These are phyloP conservation scores for Colletotrichum orbiculare DNA, from an alignment of 2,329 filamentous ascomycete species.

Conservation along the genomic window DNA sequence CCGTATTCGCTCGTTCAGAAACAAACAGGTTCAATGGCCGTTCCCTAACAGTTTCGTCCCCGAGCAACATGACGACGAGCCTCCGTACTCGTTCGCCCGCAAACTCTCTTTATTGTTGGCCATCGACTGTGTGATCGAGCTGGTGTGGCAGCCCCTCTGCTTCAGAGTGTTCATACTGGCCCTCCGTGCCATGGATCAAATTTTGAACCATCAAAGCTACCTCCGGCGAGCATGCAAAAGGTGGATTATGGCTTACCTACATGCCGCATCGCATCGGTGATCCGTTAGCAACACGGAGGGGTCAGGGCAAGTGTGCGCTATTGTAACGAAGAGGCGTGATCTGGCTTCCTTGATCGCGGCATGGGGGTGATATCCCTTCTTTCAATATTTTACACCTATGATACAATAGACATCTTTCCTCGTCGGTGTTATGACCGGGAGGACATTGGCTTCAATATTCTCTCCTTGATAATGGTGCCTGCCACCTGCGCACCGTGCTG, in stretches of 20 bases:
- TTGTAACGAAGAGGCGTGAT: neutral
- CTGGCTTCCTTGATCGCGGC: slow-evolving; percentile 2
- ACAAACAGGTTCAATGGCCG: slow-evolving; percentile 13
- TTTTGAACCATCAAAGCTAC: too few relatives aligned
- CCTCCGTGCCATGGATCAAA: too few relatives aligned
- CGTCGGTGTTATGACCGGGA: slow-evolving; percentile 27
- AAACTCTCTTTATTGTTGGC: slow-evolving; percentile 15
- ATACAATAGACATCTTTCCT: slow-evolving; percentile 36
- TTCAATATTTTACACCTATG: slow-evolving; percentile 38
- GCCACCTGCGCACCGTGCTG: slow-evolving; percentile 86
- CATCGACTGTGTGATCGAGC: slow-evolving; percentile 25
- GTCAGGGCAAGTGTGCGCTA: too few relatives aligned
- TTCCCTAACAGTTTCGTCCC: slow-evolving; percentile 26
- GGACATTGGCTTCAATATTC: slow-evolving; percentile 68
- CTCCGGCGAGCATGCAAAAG: too few relatives aligned
- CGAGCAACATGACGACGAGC: slow-evolving; percentile 26
- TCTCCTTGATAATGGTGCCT: slow-evolving; percentile 78
- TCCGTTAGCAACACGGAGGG: neutral
- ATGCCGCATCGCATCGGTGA: neutral
- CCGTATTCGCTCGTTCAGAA: slow-evolving; percentile 11
- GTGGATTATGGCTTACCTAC: neutral
- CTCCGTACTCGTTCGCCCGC: slow-evolving; percentile 1
- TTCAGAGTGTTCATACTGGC: too few relatives aligned
- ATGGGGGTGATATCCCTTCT: slow-evolving; percentile 30
- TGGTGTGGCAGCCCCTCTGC: slow-evolving; percentile 27